Percentiles rank a stretch among this genome's conserved stretches.
These are phyloP conservation scores for Cercophora newfieldiana DNA, from an alignment of 495 filamentous ascomycete species.

Conservation along the genomic window DNA sequence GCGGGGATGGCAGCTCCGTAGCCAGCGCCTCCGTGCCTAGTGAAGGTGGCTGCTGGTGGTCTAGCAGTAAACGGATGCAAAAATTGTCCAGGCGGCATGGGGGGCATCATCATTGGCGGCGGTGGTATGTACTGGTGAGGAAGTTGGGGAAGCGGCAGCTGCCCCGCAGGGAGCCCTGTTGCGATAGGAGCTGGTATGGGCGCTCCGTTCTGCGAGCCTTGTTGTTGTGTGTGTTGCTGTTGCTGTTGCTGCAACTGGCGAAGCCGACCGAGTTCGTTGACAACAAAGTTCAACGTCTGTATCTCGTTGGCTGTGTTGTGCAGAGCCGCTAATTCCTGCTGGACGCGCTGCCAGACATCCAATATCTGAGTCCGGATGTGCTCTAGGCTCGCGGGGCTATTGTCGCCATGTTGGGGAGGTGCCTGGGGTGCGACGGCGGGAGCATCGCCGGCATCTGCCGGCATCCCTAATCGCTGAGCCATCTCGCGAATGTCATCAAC, in stretches of 20 bases:
- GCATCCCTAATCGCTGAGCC: constrained; percentile 41
- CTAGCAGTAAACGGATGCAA: constrained; percentile 23
- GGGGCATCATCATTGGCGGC: constrained; percentile 10
- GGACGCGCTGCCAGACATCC: constrained; percentile 65
- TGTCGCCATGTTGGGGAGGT: constrained; percentile 21
- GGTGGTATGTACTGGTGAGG: constrained; percentile 19
- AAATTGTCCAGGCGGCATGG: constrained; percentile 12
- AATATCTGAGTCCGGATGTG: constrained; percentile 57
- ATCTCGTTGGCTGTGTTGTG: constrained; percentile 61
- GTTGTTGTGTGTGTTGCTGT: constrained; percentile 19
- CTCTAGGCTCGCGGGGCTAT: constrained; percentile 24
- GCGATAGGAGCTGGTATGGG: not conserved
- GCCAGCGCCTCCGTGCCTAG: constrained; percentile 43
- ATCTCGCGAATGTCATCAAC: constrained; percentile 49
- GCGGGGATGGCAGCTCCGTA: constrained; percentile 54
- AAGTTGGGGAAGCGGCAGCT: constrained; percentile 27
- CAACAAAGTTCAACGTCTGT: constrained; percentile 54
- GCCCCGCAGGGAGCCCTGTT: constrained; percentile 20
- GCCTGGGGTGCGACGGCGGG: constrained; percentile 26
- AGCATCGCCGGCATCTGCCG: constrained; percentile 21
- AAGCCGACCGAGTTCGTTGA: constrained; percentile 39
- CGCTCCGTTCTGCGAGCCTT: not conserved
- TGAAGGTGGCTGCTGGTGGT: constrained; percentile 39
- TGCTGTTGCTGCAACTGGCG: constrained; percentile 31
- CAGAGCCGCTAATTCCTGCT: constrained; percentile 57